Conservation (phyloP, 2,329 filamentous ascomycete species). For the Domatiomyces catenatus region DNA sequence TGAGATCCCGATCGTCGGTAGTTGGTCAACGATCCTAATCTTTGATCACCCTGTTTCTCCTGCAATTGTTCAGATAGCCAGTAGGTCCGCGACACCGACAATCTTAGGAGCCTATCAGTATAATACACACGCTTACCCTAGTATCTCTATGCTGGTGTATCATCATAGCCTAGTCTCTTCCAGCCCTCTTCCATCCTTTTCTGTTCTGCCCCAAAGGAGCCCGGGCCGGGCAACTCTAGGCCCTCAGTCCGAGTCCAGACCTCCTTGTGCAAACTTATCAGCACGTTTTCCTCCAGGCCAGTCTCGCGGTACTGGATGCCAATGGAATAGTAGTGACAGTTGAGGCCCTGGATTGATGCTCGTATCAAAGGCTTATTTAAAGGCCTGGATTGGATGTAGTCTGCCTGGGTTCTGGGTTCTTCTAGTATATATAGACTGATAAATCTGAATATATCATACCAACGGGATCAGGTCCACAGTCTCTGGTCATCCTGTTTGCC, state of each 20-base stretch:
- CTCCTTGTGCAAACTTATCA: conserved; percentile 99
- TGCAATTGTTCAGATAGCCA: too few species aligned
- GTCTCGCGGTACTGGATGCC: conserved; percentile 97
- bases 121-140: too few species aligned
- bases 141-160: too few species aligned
- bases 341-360: conserved; percentile 92
- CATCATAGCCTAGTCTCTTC: conserved; percentile 73
- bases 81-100: too few species aligned
- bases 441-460: conserved; percentile 88
- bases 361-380: conserved; percentile 99
- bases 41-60: too few species aligned
- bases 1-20: too few species aligned
- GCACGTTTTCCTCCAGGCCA: conserved; percentile 94
- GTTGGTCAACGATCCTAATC: too few species aligned
- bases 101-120: too few species aligned
- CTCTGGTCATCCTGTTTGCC: conserved; percentile 90
- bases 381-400: conserved; percentile 92
- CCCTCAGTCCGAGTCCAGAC: conserved; percentile 99
- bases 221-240: conserved; percentile 91
- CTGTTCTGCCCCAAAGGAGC: conserved; percentile 76
- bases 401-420: conserved; percentile 92
- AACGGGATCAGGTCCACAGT: conserved; percentile 97
- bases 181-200: conserved; percentile 75
- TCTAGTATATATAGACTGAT: conserved; percentile 96
- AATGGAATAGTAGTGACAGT: conserved; percentile 98